Conservation (phyloP, 371 early-diverging fungal genomes). For the Haplosporangium sp. region DNA sequence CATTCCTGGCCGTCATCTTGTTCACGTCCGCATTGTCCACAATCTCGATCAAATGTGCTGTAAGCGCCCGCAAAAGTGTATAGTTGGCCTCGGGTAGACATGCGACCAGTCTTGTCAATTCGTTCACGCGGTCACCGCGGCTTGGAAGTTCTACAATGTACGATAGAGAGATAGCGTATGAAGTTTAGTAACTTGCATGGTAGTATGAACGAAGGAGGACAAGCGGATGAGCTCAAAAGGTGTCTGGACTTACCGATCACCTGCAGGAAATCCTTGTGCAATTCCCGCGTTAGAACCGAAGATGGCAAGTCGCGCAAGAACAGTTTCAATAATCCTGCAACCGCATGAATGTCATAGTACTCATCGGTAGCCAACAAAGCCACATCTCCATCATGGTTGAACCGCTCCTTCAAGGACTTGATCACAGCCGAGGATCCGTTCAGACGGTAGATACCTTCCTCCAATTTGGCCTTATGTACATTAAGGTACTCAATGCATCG, state of each 20-base stretch:
- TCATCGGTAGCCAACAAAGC: slow-evolving; percentile 57
- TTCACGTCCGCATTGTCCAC: slow-evolving; percentile 85
- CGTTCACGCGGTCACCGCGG: slow-evolving; percentile 75
- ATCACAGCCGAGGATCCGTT: slow-evolving; percentile 84
- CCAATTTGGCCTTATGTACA: slow-evolving; percentile 78
- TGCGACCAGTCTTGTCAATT: slow-evolving; percentile 83
- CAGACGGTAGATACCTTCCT: slow-evolving; percentile 96
- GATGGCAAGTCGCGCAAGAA: slow-evolving; percentile 91
- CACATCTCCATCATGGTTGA: slow-evolving; percentile 72
- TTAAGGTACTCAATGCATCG: slow-evolving; percentile 97
- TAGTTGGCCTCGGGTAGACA: slow-evolving; percentile 88
- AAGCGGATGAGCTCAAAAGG: not conserved
- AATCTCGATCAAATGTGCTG: slow-evolving; percentile 89
- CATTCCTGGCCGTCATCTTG: slow-evolving; percentile 94
- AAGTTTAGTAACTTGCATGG: not conserved
- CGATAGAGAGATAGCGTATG: not conserved
- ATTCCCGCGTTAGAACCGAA: slow-evolving; percentile 84
- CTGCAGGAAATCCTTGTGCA: slow-evolving; percentile 82
- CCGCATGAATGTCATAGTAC: slow-evolving; percentile 88
- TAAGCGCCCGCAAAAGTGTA: slow-evolving; percentile 86
- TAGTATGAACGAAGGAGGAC: not conserved
- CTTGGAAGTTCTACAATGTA: slow-evolving; percentile 70
- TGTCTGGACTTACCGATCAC: slow-evolving; percentile 66
- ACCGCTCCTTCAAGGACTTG: slow-evolving; percentile 78
- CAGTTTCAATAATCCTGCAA: slow-evolving; percentile 92